Percentiles rank a stretch among this genome's conserved stretches.
phyloP scores from a whole-genome alignment of 306 rosid species.

The Prinsepia uniflora region DNA sequence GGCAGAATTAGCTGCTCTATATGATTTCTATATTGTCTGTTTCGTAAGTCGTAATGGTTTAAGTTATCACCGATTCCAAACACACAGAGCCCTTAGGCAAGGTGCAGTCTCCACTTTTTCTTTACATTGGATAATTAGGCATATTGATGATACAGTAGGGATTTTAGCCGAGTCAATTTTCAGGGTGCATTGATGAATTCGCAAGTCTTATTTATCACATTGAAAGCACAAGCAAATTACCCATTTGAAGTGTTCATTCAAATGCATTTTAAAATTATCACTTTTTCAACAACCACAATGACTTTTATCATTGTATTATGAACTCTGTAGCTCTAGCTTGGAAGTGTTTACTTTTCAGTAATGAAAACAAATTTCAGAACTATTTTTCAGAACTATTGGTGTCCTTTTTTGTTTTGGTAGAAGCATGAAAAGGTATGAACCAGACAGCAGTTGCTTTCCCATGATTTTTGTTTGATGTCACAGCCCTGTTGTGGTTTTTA shows the following conservation, averaged over 20 bases:
- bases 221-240: not conserved
- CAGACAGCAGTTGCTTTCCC: not conserved
- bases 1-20: not conserved
- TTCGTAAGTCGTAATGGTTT: not conserved
- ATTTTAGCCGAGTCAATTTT: not conserved
- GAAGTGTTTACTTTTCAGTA: not conserved
- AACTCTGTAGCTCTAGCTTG: not conserved
- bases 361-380: not conserved
- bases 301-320: not conserved
- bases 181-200: not conserved
- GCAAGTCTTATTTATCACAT: not conserved
- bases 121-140: not conserved
- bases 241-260: not conserved
- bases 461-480: not conserved
- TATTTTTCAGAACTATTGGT: no score
- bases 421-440: no score
- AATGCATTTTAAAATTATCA: not conserved
- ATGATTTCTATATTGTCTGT: not conserved
- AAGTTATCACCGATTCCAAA: not conserved
- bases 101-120: not conserved
- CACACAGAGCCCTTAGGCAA: not conserved
- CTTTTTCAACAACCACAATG: not conserved
- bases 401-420: no score
- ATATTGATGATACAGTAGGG: not conserved
- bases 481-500: not conserved